Conservation (phyloP, 331 rosid species). For the Cydonia oblonga region DNA sequence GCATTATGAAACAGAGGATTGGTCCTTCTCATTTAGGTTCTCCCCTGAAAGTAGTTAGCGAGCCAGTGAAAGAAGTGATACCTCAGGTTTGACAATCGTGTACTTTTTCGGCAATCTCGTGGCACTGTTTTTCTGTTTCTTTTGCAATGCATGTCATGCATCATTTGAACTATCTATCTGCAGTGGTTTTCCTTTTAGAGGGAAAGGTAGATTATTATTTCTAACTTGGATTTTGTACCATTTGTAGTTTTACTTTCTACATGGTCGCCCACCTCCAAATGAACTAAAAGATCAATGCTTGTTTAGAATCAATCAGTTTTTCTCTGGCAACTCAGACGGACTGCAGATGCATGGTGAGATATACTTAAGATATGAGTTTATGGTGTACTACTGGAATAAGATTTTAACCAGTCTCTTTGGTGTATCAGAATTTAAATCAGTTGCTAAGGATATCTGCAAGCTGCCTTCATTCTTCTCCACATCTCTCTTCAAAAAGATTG, state of each 20-base stretch:
- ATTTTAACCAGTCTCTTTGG: conserved; percentile 25
- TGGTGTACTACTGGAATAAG: conserved; percentile 16
- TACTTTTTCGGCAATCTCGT: background rate
- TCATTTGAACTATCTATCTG: conserved; percentile 8
- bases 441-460: conserved; percentile 92
- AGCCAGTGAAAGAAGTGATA: conserved; percentile 87
- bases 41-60: conserved; percentile 85
- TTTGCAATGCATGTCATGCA: background rate
- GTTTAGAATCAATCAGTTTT: conserved; percentile 50
- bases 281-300: conserved; percentile 77
- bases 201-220: background rate
- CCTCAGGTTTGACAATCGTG: conserved; percentile 94
- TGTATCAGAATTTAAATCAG: conserved; percentile 64
- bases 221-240: conserved; percentile 12
- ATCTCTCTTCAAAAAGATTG: conserved; percentile 75
- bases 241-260: conserved; percentile 86
- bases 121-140: background rate
- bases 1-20: conserved; percentile 74
- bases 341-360: conserved; percentile 81
- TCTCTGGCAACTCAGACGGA: conserved; percentile 66
- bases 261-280: conserved; percentile 78
- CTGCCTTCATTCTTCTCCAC: conserved; percentile 87
- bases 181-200: background rate
- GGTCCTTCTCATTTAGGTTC: conserved; percentile 91
- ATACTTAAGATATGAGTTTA: conserved; percentile 9